These are phyloP conservation scores for Chalciporus chontae DNA, from an alignment of 768 basidiomycete species.

Conservation along the genomic window DNA sequence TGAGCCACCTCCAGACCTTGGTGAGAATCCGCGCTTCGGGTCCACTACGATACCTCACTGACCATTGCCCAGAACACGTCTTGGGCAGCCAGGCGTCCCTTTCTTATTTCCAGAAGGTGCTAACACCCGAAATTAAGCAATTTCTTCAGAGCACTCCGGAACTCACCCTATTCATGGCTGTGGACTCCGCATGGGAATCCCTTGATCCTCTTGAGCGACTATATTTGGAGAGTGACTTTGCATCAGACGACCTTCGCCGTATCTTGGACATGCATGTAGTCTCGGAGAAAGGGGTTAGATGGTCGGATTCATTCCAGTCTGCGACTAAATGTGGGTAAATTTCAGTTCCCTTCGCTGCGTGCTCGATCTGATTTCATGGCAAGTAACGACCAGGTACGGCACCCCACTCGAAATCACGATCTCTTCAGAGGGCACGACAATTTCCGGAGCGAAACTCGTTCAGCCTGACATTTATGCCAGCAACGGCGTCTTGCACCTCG, in stretches of 20 bases:
- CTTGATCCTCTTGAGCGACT: slow-evolving; percentile 75
- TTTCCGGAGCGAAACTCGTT: slow-evolving; percentile 58
- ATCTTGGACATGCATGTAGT: slow-evolving; percentile 82
- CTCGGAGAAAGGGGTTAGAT: slow-evolving; percentile 52
- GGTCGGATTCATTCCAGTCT: slow-evolving; percentile 59
- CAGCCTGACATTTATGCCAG: slow-evolving; percentile 88
- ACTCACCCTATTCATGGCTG: slow-evolving; percentile 86
- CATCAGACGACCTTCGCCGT: slow-evolving; percentile 70
- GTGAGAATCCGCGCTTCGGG: slow-evolving; percentile 40
- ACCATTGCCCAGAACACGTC: slow-evolving; percentile 48
- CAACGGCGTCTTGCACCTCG: slow-evolving; percentile 91
- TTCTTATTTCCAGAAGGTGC: slow-evolving; percentile 71
- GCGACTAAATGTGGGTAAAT: slow-evolving; percentile 49
- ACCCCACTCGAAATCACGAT: slow-evolving; percentile 57
- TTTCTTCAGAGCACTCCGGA: slow-evolving; percentile 65
- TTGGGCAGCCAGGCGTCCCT: slow-evolving; percentile 56
- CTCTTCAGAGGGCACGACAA: slow-evolving; percentile 48
- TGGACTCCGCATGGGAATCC: slow-evolving; percentile 77
- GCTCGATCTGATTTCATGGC: slow-evolving; percentile 13
- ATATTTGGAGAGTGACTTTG: slow-evolving; percentile 88
- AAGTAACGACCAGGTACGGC: slow-evolving; percentile 73
- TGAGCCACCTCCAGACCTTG: slow-evolving; percentile 66
- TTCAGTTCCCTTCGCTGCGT: neutral
- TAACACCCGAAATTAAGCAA: slow-evolving; percentile 54
- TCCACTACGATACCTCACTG: neutral